Percentiles rank a stretch among this genome's conserved stretches.
Evolutionary conservation across 768 basidiomycete genomes (phyloP).

Genomic region (Termitomyces eurrhizus): DNA sequence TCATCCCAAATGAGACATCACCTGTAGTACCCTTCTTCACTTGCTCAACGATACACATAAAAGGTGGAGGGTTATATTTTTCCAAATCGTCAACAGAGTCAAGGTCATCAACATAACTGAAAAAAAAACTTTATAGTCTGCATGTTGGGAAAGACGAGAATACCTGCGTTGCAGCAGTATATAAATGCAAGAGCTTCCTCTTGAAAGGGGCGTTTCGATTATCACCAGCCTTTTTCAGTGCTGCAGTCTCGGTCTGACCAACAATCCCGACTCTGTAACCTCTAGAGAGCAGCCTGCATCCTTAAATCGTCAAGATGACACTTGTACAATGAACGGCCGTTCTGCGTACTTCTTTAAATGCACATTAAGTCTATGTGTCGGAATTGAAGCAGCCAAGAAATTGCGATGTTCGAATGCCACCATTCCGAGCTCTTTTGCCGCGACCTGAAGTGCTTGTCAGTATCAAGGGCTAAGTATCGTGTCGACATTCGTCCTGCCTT

Average conservation of each 20-base stretch:
- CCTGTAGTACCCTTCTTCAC: conserved; percentile 19
- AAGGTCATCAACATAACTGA: conserved; percentile 81
- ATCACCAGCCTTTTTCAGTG: conserved; percentile 79
- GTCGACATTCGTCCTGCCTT: conserved; percentile 37
- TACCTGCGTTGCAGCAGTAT: conserved; percentile 84
- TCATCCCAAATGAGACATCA: conserved; percentile 59
- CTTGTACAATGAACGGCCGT: background rate
- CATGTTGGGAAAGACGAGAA: background rate
- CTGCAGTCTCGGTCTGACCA: conserved; percentile 82
- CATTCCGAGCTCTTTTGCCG: conserved; percentile 75
- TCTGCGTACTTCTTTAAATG: conserved; percentile 67
- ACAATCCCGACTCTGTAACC: conserved; percentile 85
- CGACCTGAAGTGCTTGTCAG: conserved; percentile 41
- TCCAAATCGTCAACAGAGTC: conserved; percentile 63
- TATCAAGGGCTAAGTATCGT: background rate
- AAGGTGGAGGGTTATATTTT: conserved; percentile 51
- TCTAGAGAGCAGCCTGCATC: conserved; percentile 57
- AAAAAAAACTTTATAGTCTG: background rate
- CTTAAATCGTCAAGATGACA: conserved; percentile 3
- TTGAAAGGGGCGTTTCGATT: conserved; percentile 72
- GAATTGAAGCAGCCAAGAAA: conserved; percentile 72
- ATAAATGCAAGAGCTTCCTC: conserved; percentile 71
- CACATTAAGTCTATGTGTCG: conserved; percentile 60
- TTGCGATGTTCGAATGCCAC: conserved; percentile 69
- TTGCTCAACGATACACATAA: conserved; percentile 77